Conservation (phyloP, 2,329 filamentous ascomycete species). For the Aspergillus arachidicola region DNA sequence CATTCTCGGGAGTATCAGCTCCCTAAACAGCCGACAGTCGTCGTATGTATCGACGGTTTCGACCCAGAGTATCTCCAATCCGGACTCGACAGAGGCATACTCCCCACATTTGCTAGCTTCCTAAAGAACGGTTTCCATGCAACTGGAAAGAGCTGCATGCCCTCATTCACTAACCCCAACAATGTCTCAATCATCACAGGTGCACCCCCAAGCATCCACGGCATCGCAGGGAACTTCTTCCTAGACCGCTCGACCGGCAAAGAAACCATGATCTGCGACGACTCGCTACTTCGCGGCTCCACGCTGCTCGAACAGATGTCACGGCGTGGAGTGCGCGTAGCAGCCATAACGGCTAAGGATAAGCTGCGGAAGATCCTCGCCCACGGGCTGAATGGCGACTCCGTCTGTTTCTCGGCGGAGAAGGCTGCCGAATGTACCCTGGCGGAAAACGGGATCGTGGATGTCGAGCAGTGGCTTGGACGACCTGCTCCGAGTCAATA, state of each 20-base stretch:
- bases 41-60: background rate
- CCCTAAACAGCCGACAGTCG: background rate
- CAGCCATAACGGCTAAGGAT: background rate
- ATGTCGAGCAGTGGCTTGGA: too few relatives aligned
- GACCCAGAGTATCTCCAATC: background rate
- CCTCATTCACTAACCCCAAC: background rate
- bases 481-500: too few relatives aligned
- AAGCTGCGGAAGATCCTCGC: background rate
- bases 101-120: background rate
- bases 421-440: too few relatives aligned
- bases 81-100: background rate
- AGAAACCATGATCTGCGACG: background rate
- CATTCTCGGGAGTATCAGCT: background rate
- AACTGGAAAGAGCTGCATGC: background rate
- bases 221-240: background rate
- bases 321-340: background rate
- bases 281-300: background rate
- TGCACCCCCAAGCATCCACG: background rate
- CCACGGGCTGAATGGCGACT: background rate
- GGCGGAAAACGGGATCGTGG: too few relatives aligned
- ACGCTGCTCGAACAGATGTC: background rate
- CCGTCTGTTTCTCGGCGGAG: too few relatives aligned
- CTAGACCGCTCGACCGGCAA: background rate
- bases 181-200: background rate
- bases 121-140: background rate